Conservation (phyloP, 352 stramenopile species). For the Pythium phragmiticola region DNA sequence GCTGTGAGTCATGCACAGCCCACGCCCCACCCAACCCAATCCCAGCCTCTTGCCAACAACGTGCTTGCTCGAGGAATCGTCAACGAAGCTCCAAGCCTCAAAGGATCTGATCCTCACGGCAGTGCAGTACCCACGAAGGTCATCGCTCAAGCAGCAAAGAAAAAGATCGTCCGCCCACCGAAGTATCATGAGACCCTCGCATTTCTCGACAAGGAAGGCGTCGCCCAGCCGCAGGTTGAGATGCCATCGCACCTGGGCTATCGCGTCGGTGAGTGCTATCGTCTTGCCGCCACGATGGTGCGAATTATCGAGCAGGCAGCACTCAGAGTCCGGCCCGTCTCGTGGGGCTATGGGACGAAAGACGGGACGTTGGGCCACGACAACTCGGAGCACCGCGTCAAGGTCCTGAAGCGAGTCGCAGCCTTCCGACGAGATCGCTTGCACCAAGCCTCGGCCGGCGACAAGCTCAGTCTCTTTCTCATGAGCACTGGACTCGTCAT, state of each 20-base stretch:
- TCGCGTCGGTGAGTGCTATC: slow-evolving; percentile 37
- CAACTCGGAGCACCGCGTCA: slow-evolving; percentile 26
- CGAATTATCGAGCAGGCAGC: slow-evolving; percentile 29
- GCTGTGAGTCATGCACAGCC: neutral
- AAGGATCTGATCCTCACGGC: neutral
- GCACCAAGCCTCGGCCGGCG: slow-evolving; percentile 44
- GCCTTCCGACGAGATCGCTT: slow-evolving; percentile 40
- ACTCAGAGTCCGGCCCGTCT: slow-evolving; percentile 34
- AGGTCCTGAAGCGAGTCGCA: slow-evolving; percentile 34
- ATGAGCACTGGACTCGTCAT: slow-evolving; percentile 44
- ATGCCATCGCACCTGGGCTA: slow-evolving; percentile 26
- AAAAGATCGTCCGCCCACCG: slow-evolving; percentile 33
- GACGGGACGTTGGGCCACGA: slow-evolving; percentile 48
- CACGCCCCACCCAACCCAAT: neutral
- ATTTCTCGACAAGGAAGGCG: slow-evolving; percentile 44
- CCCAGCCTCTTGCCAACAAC: neutral
- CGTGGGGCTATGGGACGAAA: slow-evolving; percentile 54
- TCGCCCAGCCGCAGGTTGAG: neutral
- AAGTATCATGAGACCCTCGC: slow-evolving; percentile 49
- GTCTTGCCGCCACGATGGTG: slow-evolving; percentile 43
- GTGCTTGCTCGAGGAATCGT: neutral
- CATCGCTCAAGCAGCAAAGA: slow-evolving; percentile 18
- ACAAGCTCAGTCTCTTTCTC: slow-evolving; percentile 64
- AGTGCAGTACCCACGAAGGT: neutral
- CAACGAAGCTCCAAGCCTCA: neutral